These are phyloP conservation scores for Colletotrichum euphorbiae DNA, from an alignment of 2,329 filamentous ascomycete genomes.

Conservation along the genomic window DNA sequence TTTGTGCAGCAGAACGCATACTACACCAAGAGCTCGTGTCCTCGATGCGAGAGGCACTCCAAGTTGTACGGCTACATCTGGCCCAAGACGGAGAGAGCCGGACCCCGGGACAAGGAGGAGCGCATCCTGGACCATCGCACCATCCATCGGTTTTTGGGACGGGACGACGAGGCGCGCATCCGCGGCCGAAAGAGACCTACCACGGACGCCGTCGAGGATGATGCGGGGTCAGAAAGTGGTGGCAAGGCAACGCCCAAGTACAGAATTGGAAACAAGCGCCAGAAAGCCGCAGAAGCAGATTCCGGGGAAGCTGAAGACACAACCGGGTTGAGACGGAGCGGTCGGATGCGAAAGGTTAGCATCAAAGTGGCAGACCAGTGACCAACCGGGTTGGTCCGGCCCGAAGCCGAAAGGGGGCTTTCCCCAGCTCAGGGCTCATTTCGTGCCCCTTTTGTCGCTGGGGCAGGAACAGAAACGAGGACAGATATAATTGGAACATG, in stretches of 20 bases:
- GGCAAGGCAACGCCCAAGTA: constrained; percentile 24
- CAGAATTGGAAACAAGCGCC: constrained; percentile 35
- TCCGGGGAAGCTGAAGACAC: constrained; percentile 41
- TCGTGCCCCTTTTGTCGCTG: constrained; percentile 6
- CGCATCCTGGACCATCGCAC: constrained; percentile 85
- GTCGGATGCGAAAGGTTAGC: constrained; percentile 50
- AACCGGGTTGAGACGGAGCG: constrained; percentile 48
- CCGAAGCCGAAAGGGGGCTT: constrained; percentile 2
- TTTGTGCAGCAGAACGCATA: constrained; percentile 94
- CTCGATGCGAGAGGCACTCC: constrained; percentile 92
- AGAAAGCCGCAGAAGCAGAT: constrained; percentile 20
- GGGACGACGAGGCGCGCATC: constrained; percentile 72
- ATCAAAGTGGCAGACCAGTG: constrained; percentile 39
- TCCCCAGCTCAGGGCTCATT: constrained; percentile 1
- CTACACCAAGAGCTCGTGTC: constrained; percentile 85
- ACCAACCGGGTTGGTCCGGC: constrained; percentile 34
- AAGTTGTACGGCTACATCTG: constrained; percentile 95
- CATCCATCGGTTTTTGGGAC: constrained; percentile 84
- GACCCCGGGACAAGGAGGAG: constrained; percentile 77
- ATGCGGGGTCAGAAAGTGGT: constrained; percentile 11
- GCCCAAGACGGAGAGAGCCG: constrained; percentile 92
- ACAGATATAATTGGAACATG: constrained; percentile 38
- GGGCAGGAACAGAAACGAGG: constrained; percentile 17
- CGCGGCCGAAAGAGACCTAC: constrained; percentile 52
- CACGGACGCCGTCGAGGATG: constrained; percentile 27